These are phyloP conservation scores for Sphaerulina populicola DNA, from an alignment of 2,329 filamentous ascomycete genomes.

Conservation along the genomic window DNA sequence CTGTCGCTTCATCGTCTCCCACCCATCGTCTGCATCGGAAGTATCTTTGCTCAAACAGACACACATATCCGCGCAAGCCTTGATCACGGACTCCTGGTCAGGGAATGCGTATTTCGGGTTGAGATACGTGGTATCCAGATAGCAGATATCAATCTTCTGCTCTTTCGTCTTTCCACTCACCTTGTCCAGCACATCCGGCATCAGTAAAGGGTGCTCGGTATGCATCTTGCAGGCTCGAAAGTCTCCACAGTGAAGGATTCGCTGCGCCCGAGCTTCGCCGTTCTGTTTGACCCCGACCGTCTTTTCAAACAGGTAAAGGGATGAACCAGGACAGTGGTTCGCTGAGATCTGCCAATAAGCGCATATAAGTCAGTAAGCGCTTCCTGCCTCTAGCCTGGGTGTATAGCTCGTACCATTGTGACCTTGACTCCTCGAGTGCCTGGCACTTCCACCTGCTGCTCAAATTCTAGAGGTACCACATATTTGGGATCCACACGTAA, in stretches of 20 bases:
- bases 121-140: conserved; percentile 93
- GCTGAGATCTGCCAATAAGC: conserved; percentile 54
- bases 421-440: conserved; percentile 74
- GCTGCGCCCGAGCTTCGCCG: conserved; percentile 51
- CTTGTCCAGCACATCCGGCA: conserved; percentile 63
- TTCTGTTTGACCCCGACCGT: conserved; percentile 52
- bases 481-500: conserved; percentile 78
- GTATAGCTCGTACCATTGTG: conserved; percentile 53
- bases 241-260: conserved; percentile 90
- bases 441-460: conserved; percentile 67
- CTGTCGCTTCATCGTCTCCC: conserved; percentile 50
- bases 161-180: conserved; percentile 63
- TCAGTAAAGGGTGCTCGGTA: conserved; percentile 69
- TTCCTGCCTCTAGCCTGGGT: too few relatives aligned
- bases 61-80: conserved; percentile 80
- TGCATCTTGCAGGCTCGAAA: conserved; percentile 86
- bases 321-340: conserved; percentile 94
- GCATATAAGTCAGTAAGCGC: too few relatives aligned
- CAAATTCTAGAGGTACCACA: conserved; percentile 78
- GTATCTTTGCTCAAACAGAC: conserved; percentile 63
- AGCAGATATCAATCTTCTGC: conserved; percentile 90
- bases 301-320: conserved; percentile 88
- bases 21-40: conserved; percentile 48
- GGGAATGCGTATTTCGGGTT: conserved; percentile 95
- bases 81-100: conserved; percentile 76